Base-by-base conservation (phyloP, 208 protist genomes). In the Leptomonas pyrrhocoris region DNA sequence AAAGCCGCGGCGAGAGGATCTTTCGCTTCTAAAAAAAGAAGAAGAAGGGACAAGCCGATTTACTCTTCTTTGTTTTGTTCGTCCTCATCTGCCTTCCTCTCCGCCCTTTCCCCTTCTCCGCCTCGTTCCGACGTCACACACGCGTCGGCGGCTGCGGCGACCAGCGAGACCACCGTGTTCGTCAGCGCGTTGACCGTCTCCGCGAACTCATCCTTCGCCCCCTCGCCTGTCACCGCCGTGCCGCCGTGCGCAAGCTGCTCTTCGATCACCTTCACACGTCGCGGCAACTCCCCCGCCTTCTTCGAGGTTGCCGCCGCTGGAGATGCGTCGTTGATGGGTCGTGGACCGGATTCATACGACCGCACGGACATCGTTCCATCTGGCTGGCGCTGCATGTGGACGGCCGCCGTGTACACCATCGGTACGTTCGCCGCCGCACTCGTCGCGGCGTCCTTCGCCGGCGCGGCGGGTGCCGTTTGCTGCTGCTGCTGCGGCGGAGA, bases 251-350 rank as follows among this genome's bases (percentile, higher is more conserved):
- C 27, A 31, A 67, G 61, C 49, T 67, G 61, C 36, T 67, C 27
- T 48, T 55, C 34, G n/a, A 67, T 57, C 61, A 67, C 61, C 6
- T 19, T 27, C 34, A 67, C 61, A 21, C 61, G 61, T 8, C 61
- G 61, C 49, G 61, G 61, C 36, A 67, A 34, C 46, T 23, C 30
- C 18, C n/a, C n/a, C n/a, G n/a, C n/a, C n/a, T 23, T 23, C 1
- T 34, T 36, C 19, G 23, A 38, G 40, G 38, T 21, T 1, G 34
- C 25, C 19, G 13, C 25, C 12, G n/a, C 3, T 18, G 58, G 16
- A 28, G 0, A 12, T 18, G 45, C 43, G n/a, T 28, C 19, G n/a
- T 40, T 40, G 46, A 43, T 53, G 7, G 43, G 7, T 12, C 11
- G 27, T n/a, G 59, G 59, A 15, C 59, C 46, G 43, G 59, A 55